These are phyloP conservation scores for Nigrospora osmanthi DNA, from an alignment of 2,329 filamentous ascomycete genomes.

Conservation along the genomic window DNA sequence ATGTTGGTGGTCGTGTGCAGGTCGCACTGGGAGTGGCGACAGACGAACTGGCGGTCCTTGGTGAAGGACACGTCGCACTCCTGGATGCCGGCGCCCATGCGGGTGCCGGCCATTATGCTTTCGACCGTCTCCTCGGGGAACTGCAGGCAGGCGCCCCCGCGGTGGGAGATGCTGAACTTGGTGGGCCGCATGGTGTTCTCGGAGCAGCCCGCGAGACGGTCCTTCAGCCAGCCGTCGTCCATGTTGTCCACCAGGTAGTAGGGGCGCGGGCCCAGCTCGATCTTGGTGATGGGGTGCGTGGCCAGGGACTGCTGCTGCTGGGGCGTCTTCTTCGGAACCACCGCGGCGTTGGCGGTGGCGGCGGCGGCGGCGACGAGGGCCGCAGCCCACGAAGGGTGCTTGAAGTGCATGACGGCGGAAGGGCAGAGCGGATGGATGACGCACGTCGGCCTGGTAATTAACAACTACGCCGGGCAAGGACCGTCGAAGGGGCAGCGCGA, in stretches of 20 bases:
- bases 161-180: slow-evolving; percentile 53
- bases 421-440: neutral
- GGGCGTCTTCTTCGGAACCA: slow-evolving; percentile 8
- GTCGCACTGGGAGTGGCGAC: slow-evolving; percentile 60
- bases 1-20: slow-evolving; percentile 64
- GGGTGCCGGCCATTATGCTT: slow-evolving; percentile 52
- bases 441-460: no score
- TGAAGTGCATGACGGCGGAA: slow-evolving; percentile 1
- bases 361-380: neutral
- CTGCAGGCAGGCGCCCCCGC: slow-evolving; percentile 52
- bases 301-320: neutral
- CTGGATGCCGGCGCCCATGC: slow-evolving; percentile 59
- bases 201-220: slow-evolving; percentile 49
- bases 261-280: slow-evolving; percentile 56
- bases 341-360: slow-evolving; percentile 1
- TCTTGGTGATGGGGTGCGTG: slow-evolving; percentile 29
- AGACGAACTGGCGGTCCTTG: slow-evolving; percentile 56
- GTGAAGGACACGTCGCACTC: slow-evolving; percentile 65
- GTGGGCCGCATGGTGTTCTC: slow-evolving; percentile 44
- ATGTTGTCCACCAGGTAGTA: slow-evolving; percentile 58
- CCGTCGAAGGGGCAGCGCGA: no score
- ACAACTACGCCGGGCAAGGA: neutral
- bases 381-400: neutral
- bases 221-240: slow-evolving; percentile 51
- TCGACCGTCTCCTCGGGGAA: slow-evolving; percentile 58